Evolutionary conservation across 2,329 filamentous ascomycete genomes (phyloP).

Genomic region (Blastomyces percursus): DNA sequence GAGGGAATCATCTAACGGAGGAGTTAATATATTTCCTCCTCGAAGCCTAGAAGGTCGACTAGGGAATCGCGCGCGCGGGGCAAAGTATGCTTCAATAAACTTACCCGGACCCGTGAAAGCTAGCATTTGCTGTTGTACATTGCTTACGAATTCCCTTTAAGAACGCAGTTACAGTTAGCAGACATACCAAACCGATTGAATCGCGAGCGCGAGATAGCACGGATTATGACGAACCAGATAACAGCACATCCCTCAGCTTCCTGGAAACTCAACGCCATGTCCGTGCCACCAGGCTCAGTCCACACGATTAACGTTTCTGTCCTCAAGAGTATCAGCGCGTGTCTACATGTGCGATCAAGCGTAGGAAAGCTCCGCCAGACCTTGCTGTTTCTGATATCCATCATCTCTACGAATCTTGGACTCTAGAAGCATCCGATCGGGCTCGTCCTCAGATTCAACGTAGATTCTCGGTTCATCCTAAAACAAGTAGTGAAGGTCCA

Average conservation of each 20-base stretch:
- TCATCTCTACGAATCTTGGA: constrained; percentile 88
- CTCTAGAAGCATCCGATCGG: constrained; percentile 70
- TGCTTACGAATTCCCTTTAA: constrained; percentile 77
- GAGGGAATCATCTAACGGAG: constrained; percentile 60
- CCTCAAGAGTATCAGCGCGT: constrained; percentile 17
- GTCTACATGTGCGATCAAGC: constrained; percentile 16
- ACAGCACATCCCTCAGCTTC: constrained; percentile 86
- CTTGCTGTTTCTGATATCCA: constrained; percentile 97
- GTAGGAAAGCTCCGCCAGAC: constrained; percentile 36
- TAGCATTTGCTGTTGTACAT: constrained; percentile 66
- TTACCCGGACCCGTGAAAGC: constrained; percentile 52
- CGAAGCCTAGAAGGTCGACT: background rate
- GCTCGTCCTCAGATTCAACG: constrained; percentile 88
- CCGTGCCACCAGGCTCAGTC: constrained; percentile 82
- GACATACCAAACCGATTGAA: constrained; percentile 6
- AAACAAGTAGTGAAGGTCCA: constrained; percentile 13
- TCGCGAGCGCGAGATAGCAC: background rate
- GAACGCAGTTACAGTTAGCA: constrained; percentile 17
- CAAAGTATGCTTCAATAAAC: constrained; percentile 11
- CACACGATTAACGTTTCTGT: constrained; percentile 94
- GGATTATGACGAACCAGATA: constrained; percentile 60
- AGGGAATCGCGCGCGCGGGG: constrained; percentile 13
- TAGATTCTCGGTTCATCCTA: constrained; percentile 77
- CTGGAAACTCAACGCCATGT: constrained; percentile 98
- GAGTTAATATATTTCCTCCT: background rate